phyloP scores from a whole-genome alignment of 139 green algal genomes.

The Parachlorella kessleri region DNA sequence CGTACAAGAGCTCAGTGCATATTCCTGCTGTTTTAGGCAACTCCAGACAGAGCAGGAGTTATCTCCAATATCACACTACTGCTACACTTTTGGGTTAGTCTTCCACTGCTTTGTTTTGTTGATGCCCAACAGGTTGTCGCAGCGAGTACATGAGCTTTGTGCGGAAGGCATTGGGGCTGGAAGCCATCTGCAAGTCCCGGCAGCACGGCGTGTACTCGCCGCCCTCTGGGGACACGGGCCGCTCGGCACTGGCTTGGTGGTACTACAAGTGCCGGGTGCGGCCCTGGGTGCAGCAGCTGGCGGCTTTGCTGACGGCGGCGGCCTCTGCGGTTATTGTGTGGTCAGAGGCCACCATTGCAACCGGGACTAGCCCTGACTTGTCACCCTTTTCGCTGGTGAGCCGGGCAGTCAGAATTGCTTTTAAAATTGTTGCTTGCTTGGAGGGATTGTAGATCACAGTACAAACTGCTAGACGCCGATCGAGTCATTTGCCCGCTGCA shows the following conservation, averaged over 20 bases:
- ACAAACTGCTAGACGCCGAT: too few relatives aligned
- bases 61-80: too few relatives aligned
- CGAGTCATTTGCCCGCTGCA: too few relatives aligned
- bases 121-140: conserved; percentile 27
- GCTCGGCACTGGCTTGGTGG: conserved; percentile 9
- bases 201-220: conserved; percentile 24
- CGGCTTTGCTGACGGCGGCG: conserved; percentile 46
- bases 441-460: too few relatives aligned
- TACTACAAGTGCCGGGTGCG: conserved; percentile 47
- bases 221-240: not conserved
- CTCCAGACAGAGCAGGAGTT: too few relatives aligned
- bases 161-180: conserved; percentile 58
- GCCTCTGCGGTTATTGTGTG: conserved; percentile 78
- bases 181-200: conserved; percentile 56
- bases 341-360: conserved; percentile 86
- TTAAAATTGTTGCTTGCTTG: too few relatives aligned
- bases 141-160: conserved; percentile 43
- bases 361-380: conserved; percentile 69
- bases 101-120: too few relatives aligned
- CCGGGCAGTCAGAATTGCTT: too few relatives aligned
- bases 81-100: too few relatives aligned
- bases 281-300: conserved; percentile 48
- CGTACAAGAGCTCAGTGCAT: too few relatives aligned
- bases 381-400: conserved; percentile 70
- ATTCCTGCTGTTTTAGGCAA: too few relatives aligned